These are phyloP conservation scores for Fusarium sp. DNA, from an alignment of 2,329 filamentous ascomycete genomes.

Conservation along the genomic window DNA sequence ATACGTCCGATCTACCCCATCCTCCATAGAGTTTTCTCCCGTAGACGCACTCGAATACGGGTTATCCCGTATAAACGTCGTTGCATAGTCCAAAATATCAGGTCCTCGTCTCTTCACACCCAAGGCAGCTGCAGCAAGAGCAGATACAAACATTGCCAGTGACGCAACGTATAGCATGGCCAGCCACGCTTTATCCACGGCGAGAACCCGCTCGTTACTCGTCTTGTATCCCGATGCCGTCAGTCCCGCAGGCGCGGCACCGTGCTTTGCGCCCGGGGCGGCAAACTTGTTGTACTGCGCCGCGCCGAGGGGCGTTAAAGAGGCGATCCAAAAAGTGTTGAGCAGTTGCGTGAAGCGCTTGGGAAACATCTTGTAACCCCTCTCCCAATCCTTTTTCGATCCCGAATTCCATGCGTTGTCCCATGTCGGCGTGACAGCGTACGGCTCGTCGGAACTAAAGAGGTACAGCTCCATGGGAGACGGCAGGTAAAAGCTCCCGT, in stretches of 20 bases:
- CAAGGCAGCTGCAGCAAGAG: background rate
- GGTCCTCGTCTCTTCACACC: conserved; percentile 3
- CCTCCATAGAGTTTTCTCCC: conserved; percentile 3
- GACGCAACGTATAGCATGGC: background rate
- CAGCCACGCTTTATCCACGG: conserved; percentile 4
- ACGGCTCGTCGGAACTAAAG: background rate
- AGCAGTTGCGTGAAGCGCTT: conserved; percentile 4
- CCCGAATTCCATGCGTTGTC: background rate
- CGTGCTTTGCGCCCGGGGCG: background rate
- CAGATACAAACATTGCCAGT: conserved; percentile 1
- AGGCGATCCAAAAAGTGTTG: conserved; percentile 13
- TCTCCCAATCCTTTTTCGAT: background rate
- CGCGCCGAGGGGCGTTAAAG: conserved; percentile 2
- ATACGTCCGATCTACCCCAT: background rate
- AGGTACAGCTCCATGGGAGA: conserved; percentile 2
- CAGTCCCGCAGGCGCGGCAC: background rate
- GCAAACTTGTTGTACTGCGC: background rate
- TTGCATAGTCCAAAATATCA: conserved; percentile 1
- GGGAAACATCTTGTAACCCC: background rate
- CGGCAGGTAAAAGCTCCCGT: background rate
- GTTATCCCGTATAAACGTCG: background rate
- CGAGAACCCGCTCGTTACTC: background rate
- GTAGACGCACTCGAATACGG: background rate
- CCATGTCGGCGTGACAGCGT: background rate
- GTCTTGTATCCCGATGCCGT: background rate